Conservation (phyloP, 2,329 filamentous ascomycete genomes). For the Nothopassalora personata region DNA sequence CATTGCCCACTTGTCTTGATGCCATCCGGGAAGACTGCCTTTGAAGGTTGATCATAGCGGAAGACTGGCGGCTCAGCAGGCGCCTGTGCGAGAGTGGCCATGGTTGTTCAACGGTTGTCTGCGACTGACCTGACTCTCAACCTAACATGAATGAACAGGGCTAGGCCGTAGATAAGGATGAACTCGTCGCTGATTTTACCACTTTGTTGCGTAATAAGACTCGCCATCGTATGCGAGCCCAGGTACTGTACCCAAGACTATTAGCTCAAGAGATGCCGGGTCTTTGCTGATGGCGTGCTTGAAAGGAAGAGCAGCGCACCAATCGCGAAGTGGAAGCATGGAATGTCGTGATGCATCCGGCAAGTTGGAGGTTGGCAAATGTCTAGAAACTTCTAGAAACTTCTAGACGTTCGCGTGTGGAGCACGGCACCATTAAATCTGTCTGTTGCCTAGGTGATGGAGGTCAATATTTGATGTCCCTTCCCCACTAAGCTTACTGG, state of each 20-base stretch:
- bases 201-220: conserved; percentile 17
- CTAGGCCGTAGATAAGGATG: conserved; percentile 14
- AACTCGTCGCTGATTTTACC: conserved; percentile 2
- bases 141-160: conserved; percentile 13
- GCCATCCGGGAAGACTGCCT: conserved; percentile 57
- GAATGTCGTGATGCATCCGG: conserved; percentile 8
- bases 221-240: conserved; percentile 7
- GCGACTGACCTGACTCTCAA: conserved; percentile 30
- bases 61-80: conserved; percentile 16
- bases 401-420: no score
- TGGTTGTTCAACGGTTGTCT: conserved; percentile 1
- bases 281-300: not conserved
- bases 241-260: conserved; percentile 3
- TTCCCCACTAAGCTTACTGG: no score
- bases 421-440: no score
- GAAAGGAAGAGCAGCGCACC: not conserved
- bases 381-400: no score
- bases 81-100: conserved; percentile 20
- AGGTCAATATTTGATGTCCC: no score
- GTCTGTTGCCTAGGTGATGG: no score
- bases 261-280: not conserved
- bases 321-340: conserved; percentile 3
- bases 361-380: no score
- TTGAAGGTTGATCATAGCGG: conserved; percentile 35
- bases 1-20: conserved; percentile 69